Base-by-base conservation (phyloP, 2,329 filamentous ascomycete genomes). In the Trichoderma oligosporum region DNA sequence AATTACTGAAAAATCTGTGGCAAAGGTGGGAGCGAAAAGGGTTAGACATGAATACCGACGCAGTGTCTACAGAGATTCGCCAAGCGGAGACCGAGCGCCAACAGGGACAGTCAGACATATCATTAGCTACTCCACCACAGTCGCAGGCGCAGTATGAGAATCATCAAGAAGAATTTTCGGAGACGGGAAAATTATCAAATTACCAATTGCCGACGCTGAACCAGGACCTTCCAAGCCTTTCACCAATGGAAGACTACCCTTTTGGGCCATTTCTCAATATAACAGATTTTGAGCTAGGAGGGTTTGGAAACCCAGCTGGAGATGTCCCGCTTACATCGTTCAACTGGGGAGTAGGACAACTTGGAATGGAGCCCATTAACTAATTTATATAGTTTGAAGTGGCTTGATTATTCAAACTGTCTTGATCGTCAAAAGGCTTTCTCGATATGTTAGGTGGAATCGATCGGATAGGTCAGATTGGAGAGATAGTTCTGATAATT, bases 1-100 rank as follows among this genome's bases (percentile, higher is more conserved):
- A 39, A 20, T 14, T 51, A 6, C 47, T 51, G 14, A 51, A 35
- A 4, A 51, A 51, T 22, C n/a, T 51, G 7, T 51, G 47, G 47
- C 35, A 20, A 1, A 51, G 4, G 24, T 22, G 11, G 14, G n/a
- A 11, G 12, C 24, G n/a, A 18, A 11, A 31, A 22, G 16, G 6
- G 2, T 4, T 5, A n/a, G n/a, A 8, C 6, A 20, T 11, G 20
- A 3, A 20, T 11, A 16, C 24, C 1, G 4, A 22, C 1, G 24
- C 35, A 1, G 27, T 22, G 8, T 51, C 47, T 20, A 29, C 24
- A 20, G 9, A 9, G 4, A 2, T n/a, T 20, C 7, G 1, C 25
- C 47, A 18, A 18, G 7, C 33, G n/a, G 24, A 8, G 24, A n/a
- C 33, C 12, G 14, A 22, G 6, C 22, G 20, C 4, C 22, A 29